These are phyloP conservation scores for Glaciozyma antarctica DNA, from an alignment of 768 basidiomycete species.

Conservation along the genomic window DNA sequence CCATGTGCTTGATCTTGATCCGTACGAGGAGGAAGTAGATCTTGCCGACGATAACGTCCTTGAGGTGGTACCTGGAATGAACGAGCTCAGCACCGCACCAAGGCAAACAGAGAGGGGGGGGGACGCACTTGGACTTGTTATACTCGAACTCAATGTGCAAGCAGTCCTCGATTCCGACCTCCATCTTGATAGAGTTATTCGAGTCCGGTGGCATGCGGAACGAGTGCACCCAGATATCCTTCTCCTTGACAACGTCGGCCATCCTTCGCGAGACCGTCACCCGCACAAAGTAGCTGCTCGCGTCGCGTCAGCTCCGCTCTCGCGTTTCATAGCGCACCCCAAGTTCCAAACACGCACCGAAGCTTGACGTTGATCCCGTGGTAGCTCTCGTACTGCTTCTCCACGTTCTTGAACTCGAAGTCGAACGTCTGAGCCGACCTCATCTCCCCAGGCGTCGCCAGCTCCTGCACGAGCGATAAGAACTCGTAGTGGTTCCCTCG, in stretches of 20 bases:
- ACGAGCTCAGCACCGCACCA: not conserved
- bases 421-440: slow-evolving; percentile 92
- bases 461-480: slow-evolving; percentile 84
- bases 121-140: slow-evolving; percentile 89
- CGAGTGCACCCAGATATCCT: slow-evolving; percentile 94
- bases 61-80: slow-evolving; percentile 78
- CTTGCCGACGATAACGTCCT: slow-evolving; percentile 98
- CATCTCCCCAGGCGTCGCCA: slow-evolving; percentile 94
- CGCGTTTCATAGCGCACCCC: not conserved
- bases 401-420: slow-evolving; percentile 96
- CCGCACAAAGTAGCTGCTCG: slow-evolving; percentile 72
- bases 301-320: not conserved
- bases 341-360: slow-evolving; percentile 47
- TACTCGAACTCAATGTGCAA: slow-evolving; percentile 99
- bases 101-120: not conserved
- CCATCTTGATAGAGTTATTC: slow-evolving; percentile 99
- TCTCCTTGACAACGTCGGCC: slow-evolving; percentile 87
- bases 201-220: slow-evolving; percentile 97
- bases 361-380: slow-evolving; percentile 97
- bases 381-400: slow-evolving; percentile 98
- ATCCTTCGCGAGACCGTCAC: slow-evolving; percentile 83
- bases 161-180: slow-evolving; percentile 98
- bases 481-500: slow-evolving; percentile 97
- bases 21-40: slow-evolving; percentile 97
- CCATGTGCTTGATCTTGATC: slow-evolving; percentile 99